Evolutionary conservation across 2,329 filamentous ascomycete genomes (phyloP).

Genomic region (Esteya vermicola): DNA sequence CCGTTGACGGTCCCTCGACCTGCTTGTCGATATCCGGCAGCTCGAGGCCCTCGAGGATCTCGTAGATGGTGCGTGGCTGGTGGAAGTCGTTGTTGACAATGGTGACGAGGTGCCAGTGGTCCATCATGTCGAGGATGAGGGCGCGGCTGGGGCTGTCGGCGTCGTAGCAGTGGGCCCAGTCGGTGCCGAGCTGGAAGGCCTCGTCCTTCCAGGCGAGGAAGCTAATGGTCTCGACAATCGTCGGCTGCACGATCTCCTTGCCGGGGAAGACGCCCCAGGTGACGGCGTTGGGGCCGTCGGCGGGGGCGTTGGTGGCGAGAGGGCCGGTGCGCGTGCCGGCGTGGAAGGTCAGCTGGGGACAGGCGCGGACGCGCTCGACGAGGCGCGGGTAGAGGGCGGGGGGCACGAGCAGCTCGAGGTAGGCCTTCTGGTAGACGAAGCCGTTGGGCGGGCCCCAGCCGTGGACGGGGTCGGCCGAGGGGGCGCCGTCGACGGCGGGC

Average conservation of each 20-base stretch:
- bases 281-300: conserved; percentile 88
- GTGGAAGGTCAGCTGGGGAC: conserved; percentile 84
- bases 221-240: conserved; percentile 95
- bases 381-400: conserved; percentile 67
- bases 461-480: conserved; percentile 72
- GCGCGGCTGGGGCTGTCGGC: conserved; percentile 60
- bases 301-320: conserved; percentile 70
- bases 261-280: conserved; percentile 99
- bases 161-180: conserved; percentile 89
- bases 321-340: conserved; percentile 75
- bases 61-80: conserved; percentile 65
- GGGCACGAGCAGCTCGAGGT: conserved; percentile 80
- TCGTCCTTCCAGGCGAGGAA: conserved; percentile 99
- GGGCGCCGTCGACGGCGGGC: conserved; percentile 81
- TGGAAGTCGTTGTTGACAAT: conserved; percentile 99
- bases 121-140: conserved; percentile 71
- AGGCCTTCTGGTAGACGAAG: conserved; percentile 97
- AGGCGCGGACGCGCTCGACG: conserved; percentile 59
- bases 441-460: conserved; percentile 93
- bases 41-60: conserved; percentile 65
- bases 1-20: conserved; percentile 17
- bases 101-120: conserved; percentile 87
- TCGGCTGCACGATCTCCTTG: conserved; percentile 98
- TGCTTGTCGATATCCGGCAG: conserved; percentile 47
- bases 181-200: conserved; percentile 78